phyloP scores from a whole-genome alignment of 331 rosid genomes.

The Prunus yedoensis region DNA sequence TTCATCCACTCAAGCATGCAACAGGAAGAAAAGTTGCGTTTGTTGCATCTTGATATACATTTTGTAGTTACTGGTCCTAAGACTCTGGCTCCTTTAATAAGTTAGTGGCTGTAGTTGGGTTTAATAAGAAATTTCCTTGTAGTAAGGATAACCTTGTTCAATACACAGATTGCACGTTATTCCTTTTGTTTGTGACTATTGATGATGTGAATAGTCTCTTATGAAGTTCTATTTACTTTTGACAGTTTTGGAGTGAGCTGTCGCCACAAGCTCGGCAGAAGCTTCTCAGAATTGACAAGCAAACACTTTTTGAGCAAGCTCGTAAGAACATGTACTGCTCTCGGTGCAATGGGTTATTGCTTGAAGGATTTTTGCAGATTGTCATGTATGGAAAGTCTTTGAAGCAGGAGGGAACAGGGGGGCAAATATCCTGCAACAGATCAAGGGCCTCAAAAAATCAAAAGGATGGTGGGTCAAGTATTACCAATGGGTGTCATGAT shows the following conservation, averaged over 20 bases:
- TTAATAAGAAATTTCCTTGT: background rate
- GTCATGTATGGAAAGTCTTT: conserved; percentile 89
- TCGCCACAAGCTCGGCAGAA: conserved; percentile 70
- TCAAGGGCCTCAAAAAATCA: conserved; percentile 54
- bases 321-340: conserved; percentile 99
- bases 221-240: conserved; percentile 23
- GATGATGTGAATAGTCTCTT: conserved; percentile 17
- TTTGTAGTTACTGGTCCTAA: conserved; percentile 1
- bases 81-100: background rate
- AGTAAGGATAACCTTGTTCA: background rate
- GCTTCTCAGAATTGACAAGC: conserved; percentile 92
- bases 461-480: conserved; percentile 45
- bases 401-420: conserved; percentile 68
- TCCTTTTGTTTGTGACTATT: background rate
- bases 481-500: conserved; percentile 55
- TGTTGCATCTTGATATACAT: background rate
- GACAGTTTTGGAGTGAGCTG: conserved; percentile 88
- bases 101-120: background rate
- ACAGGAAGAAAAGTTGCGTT: background rate
- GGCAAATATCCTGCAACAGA: conserved; percentile 49
- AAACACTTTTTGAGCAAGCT: conserved; percentile 95
- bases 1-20: background rate
- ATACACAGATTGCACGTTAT: background rate
- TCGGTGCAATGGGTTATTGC: conserved; percentile 96
- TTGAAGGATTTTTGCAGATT: conserved; percentile 96